Percentiles rank a stretch among this genome's conserved stretches.
These are phyloP conservation scores for Neurospora sp. DNA, from an alignment of 2,329 filamentous ascomycete species.

Conservation along the genomic window DNA sequence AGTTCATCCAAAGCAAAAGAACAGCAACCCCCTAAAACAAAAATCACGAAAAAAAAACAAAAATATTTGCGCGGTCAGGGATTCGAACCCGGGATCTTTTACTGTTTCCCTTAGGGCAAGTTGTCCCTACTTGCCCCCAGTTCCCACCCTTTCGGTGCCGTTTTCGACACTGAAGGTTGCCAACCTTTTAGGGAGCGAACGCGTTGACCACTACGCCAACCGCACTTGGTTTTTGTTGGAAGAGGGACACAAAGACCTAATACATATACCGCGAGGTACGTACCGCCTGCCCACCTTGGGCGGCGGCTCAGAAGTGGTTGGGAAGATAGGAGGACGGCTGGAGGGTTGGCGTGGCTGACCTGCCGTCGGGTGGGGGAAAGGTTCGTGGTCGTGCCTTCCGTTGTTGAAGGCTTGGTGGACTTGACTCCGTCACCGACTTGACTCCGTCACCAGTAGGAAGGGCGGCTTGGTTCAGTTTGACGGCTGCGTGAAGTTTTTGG, in stretches of 20 bases:
- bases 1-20: too few species aligned
- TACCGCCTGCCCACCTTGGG: background rate
- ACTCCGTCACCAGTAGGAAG: background rate
- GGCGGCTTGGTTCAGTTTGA: background rate
- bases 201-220: slow-evolving; percentile 2
- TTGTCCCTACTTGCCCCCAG: too few species aligned
- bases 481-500: background rate
- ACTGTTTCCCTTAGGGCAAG: background rate
- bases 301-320: too few species aligned
- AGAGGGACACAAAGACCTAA: background rate
- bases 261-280: background rate
- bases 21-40: too few species aligned
- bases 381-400: background rate
- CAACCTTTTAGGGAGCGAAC: background rate
- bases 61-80: background rate
- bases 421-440: background rate
- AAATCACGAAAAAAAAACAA: too few species aligned
- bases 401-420: background rate
- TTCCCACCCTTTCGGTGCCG: too few species aligned
- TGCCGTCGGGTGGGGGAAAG: background rate
- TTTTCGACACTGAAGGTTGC: background rate
- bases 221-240: background rate
- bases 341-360: too few species aligned
- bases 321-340: too few species aligned
- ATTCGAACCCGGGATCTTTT: background rate